Percentiles rank a stretch among this genome's conserved stretches.
These are phyloP conservation scores for Xylaria sp. DNA, from an alignment of 2,329 filamentous ascomycete genomes.

Conservation along the genomic window DNA sequence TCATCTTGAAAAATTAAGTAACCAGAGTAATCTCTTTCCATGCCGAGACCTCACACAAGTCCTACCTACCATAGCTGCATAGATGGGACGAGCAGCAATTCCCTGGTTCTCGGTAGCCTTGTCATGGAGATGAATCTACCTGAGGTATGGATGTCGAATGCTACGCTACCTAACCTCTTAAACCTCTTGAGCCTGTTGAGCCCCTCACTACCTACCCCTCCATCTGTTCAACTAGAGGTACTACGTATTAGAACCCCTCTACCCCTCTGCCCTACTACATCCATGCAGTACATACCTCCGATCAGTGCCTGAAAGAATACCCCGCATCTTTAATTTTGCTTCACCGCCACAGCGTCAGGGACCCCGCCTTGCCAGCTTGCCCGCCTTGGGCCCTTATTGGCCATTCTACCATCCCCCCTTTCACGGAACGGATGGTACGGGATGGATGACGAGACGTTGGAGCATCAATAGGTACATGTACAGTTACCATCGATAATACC, in stretches of 20 bases:
- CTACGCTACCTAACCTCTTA: background rate
- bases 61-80: background rate
- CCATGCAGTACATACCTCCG: background rate
- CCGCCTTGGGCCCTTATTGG: background rate
- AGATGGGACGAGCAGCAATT: background rate
- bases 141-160: background rate
- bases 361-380: too few species aligned
- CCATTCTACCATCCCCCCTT: background rate
- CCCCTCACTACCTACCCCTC: background rate
- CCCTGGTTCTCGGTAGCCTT: background rate
- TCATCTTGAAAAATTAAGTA: too few species aligned
- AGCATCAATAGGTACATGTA: background rate
- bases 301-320: background rate
- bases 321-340: background rate
- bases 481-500: background rate
- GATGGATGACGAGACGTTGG: too few species aligned
- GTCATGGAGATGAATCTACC: background rate
- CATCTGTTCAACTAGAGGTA: background rate
- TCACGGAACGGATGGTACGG: background rate
- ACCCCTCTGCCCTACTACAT: too few species aligned
- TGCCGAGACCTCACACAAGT: too few species aligned
- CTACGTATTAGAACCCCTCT: too few species aligned
- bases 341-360: background rate
- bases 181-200: background rate
- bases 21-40: too few species aligned